Percentiles rank a stretch among this genome's conserved stretches.
Evolutionary conservation across 164 flowering plant genomes (phyloP).

Genomic region (Annona cherimola): DNA sequence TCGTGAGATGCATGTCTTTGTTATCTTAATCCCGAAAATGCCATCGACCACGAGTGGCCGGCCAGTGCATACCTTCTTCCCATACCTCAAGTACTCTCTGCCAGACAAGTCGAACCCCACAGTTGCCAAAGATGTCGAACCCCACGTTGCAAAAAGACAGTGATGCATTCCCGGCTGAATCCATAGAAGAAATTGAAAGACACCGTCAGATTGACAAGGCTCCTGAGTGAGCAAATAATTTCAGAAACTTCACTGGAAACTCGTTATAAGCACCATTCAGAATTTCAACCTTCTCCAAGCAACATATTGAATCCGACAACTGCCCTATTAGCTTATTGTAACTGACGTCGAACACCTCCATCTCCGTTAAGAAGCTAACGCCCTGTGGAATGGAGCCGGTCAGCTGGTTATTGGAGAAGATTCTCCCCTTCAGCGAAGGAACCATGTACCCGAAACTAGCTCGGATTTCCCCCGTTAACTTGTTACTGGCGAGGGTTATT

Average conservation of each 20-base stretch:
- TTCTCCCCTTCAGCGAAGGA: conserved; percentile 55
- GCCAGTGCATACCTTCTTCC: too few species aligned
- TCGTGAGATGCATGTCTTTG: too few species aligned
- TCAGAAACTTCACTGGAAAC: conserved; percentile 74
- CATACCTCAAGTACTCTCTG: too few species aligned
- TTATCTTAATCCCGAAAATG: too few species aligned
- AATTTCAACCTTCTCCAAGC: conserved; percentile 58
- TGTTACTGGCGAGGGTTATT: conserved; percentile 81
- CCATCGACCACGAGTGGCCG: too few species aligned
- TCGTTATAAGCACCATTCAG: conserved; percentile 71
- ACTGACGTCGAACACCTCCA: conserved; percentile 81
- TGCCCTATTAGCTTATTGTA: conserved; percentile 69
- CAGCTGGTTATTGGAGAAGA: conserved; percentile 72
- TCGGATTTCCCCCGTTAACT: conserved; percentile 60
- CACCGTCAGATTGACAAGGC: conserved; percentile 58
- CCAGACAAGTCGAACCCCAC: conserved; percentile 14
- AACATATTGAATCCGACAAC: conserved; percentile 72
- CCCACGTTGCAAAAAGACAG: conserved; percentile 39
- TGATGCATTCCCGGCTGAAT: conserved; percentile 55
- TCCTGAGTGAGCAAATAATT: conserved; percentile 53
- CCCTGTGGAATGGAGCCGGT: conserved; percentile 91
- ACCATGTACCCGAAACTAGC: conserved; percentile 63
- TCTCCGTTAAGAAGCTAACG: conserved; percentile 54
- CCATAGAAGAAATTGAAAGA: conserved; percentile 88
- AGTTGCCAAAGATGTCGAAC: conserved; percentile 41